Evolutionary conservation across 371 early-diverging fungal genomes (phyloP).

Genomic region (Mortierella sp.): DNA sequence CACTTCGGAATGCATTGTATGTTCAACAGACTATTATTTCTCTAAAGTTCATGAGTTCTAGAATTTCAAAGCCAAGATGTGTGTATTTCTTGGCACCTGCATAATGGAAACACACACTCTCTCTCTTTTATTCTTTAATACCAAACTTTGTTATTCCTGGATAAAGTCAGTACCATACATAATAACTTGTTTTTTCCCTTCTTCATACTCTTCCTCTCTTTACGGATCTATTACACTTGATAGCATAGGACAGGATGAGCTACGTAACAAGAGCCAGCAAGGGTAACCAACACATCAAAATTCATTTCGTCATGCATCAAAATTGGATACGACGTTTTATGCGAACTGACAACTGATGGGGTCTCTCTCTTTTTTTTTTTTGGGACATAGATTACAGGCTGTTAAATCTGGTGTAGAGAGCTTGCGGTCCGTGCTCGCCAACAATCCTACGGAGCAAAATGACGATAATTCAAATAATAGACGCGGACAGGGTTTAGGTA

Average conservation of each 20-base stretch:
- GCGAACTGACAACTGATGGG: not conserved
- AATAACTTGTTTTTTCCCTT: not conserved
- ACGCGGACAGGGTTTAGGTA: not conserved
- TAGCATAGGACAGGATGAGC: constrained; percentile 50
- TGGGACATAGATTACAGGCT: constrained; percentile 35
- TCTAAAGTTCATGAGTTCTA: not conserved
- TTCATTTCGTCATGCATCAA: too few relatives aligned
- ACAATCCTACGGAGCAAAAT: constrained; percentile 21
- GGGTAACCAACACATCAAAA: constrained; percentile 24
- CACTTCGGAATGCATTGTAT: constrained; percentile 48
- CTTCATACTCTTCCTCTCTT: not conserved
- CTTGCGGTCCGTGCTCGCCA: constrained; percentile 36
- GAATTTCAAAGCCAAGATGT: too few relatives aligned
- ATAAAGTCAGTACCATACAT: too few relatives aligned
- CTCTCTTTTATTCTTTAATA: not conserved
- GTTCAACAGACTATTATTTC: not conserved
- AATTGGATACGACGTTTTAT: too few relatives aligned
- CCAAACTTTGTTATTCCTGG: too few relatives aligned
- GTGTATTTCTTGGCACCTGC: too few relatives aligned
- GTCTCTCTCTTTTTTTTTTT: constrained; percentile 1
- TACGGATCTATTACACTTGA: too few relatives aligned
- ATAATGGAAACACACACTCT: too few relatives aligned
- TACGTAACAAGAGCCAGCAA: constrained; percentile 47
- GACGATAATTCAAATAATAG: not conserved
- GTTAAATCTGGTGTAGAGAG: constrained; percentile 52